Evolutionary conservation across 2,329 filamentous ascomycete species (phyloP).

Genomic region (Hymenoscyphus occultus): DNA sequence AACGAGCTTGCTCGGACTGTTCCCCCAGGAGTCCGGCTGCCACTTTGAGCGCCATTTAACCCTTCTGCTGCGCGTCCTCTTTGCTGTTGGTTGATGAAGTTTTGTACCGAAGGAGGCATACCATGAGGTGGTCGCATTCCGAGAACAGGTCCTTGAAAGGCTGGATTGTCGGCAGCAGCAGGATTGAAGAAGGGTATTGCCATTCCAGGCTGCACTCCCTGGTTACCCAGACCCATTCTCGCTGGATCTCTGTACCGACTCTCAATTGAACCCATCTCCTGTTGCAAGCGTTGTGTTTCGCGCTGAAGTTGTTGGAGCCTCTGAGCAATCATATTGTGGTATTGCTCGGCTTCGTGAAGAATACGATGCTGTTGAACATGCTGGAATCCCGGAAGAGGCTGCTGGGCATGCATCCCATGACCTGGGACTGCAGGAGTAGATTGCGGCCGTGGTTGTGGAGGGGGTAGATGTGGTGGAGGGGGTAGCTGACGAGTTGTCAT

Average conservation of each 20-base stretch:
- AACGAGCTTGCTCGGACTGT: conserved; percentile 28
- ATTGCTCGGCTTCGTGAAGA: conserved; percentile 23
- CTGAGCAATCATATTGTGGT: conserved; percentile 35
- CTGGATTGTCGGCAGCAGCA: conserved; percentile 14
- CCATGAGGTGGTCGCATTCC: conserved; percentile 18
- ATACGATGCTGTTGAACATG: conserved; percentile 29
- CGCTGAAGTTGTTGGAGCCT: conserved; percentile 48
- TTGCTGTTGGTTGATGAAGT: conserved; percentile 32
- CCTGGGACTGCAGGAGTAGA: conserved; percentile 23
- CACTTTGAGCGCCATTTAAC: conserved; percentile 24
- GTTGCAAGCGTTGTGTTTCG: conserved; percentile 44
- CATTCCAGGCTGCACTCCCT: conserved; percentile 8
- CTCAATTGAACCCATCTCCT: conserved; percentile 34
- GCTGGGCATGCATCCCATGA: conserved; percentile 25
- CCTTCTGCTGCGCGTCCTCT: conserved; percentile 29
- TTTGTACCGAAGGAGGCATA: conserved; percentile 22
- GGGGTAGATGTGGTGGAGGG: conserved; percentile 15
- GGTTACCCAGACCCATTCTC: not conserved
- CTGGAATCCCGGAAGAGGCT: conserved; percentile 29
- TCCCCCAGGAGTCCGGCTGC: conserved; percentile 18
- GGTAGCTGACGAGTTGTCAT: conserved; percentile 17
- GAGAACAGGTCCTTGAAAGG: conserved; percentile 19
- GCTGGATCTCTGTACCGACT: conserved; percentile 20
- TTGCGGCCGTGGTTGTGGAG: conserved; percentile 23
- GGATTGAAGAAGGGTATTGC: conserved; percentile 6